These are phyloP conservation scores for Fusarium sp. DNA, from an alignment of 2,329 filamentous ascomycete genomes.

Conservation along the genomic window DNA sequence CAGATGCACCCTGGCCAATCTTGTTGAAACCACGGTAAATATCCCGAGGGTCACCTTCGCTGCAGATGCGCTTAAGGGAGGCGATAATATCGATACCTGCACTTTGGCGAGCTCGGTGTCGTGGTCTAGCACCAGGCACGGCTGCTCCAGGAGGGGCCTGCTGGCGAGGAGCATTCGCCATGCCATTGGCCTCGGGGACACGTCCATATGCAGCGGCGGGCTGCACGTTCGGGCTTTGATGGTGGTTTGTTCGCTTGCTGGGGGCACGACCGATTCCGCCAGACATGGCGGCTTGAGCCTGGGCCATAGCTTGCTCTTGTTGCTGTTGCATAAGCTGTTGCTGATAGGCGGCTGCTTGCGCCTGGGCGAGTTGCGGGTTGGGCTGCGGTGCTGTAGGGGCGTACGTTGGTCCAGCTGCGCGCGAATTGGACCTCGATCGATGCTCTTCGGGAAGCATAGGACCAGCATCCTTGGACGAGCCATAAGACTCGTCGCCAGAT, in stretches of 20 bases:
- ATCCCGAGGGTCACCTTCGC: conserved; percentile 87
- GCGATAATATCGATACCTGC: conserved; percentile 86
- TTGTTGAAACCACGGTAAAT: conserved; percentile 92
- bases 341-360: conserved; percentile 68
- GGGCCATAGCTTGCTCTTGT: conserved; percentile 86
- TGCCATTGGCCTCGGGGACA: conserved; percentile 52
- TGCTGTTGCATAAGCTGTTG: conserved; percentile 82
- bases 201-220: conserved; percentile 51
- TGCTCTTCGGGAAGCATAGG: conserved; percentile 78
- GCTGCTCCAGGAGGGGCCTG: conserved; percentile 54
- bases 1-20: conserved; percentile 97
- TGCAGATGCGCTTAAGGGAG: conserved; percentile 90
- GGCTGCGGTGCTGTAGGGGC: conserved; percentile 60
- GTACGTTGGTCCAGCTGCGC: conserved; percentile 69
- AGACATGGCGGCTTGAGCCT: conserved; percentile 83
- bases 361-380: conserved; percentile 50
- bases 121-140: conserved; percentile 73
- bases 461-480: conserved; percentile 67
- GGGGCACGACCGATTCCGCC: conserved; percentile 79
- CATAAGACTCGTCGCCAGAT: conserved; percentile 69
- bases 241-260: conserved; percentile 75
- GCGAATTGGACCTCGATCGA: conserved; percentile 78
- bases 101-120: conserved; percentile 84
- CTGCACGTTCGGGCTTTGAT: conserved; percentile 48
- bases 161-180: conserved; percentile 56